Evolutionary conservation across 2,329 filamentous ascomycete genomes (phyloP), one percentile per base, ranked within the genome.

Genomic region (Biscogniauxia sp.): DNA sequence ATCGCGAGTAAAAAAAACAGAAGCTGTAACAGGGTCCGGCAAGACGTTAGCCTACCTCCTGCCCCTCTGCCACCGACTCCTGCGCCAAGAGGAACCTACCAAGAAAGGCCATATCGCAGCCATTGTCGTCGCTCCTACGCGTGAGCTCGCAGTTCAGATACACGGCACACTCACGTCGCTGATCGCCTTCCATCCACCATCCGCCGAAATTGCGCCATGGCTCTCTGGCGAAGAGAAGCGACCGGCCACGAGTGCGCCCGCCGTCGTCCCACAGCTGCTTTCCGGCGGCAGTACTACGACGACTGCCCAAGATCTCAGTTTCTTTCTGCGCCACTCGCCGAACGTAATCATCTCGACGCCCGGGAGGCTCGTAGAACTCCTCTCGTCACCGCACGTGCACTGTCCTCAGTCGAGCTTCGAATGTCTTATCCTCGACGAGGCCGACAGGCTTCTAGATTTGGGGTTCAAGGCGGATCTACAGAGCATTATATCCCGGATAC

Each of bases 391-490:
- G 1, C 90, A 96, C 70, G 93, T 97, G 15, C 91, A 96, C 73
- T 93, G 91, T 68, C 88, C 92, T 0, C 90, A 94, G 63, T 93
- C 91, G 1, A 91, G 91, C 0, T 98, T 99, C 67, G 94, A 99
- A 74, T 87, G 92, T 55, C 84, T 99, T 11, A 91, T 99, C 3
- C 83, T 99, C 41, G 95, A 99, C 72, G 95, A 99, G 78, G 95
- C 94, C 55, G 95, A 99, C 75, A 85, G 95, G 61, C 79, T 99
- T 25, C 81, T 99, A 11, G 95, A 99, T 76, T 83, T 98, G 20
- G 95, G 96, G 5, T 98, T 99, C 77, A 95, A 96, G 74, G 88
- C 91, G 59, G 93, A 97, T 67, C 77, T 99, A 26, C 92, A 95
- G 68, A 91, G 87, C 58, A 97, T 98, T 50, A 79, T 99, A 20